Conservation (phyloP, 768 basidiomycete species). For the Termitomyces titanicus region DNA sequence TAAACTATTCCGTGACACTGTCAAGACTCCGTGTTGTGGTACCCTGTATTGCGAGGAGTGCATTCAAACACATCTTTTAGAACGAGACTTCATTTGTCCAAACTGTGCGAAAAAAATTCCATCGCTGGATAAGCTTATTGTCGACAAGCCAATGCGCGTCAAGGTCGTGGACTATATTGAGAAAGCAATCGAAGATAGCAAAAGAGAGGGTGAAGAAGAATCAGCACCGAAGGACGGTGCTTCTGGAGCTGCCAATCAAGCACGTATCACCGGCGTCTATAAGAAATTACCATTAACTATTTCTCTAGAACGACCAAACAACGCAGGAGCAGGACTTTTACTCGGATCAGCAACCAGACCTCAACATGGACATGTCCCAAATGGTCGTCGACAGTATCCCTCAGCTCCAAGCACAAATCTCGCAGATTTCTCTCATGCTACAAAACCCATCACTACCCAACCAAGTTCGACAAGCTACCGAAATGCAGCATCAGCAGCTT, state of each 20-base stretch:
- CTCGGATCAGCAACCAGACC: slow-evolving; percentile 65
- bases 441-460: slow-evolving; percentile 72
- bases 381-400: slow-evolving; percentile 74
- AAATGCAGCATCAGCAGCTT: slow-evolving; percentile 79
- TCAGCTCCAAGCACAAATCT: slow-evolving; percentile 80
- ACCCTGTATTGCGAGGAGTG: slow-evolving; percentile 95
- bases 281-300: background rate
- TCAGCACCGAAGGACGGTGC: slow-evolving; percentile 17
- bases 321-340: slow-evolving; percentile 61
- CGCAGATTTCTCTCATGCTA: slow-evolving; percentile 75
- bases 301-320: slow-evolving; percentile 18
- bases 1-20: slow-evolving; percentile 90
- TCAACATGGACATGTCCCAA: slow-evolving; percentile 64
- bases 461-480: slow-evolving; percentile 73
- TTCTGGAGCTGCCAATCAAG: slow-evolving; percentile 29
- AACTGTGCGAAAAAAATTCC: slow-evolving; percentile 85
- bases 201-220: slow-evolving; percentile 56
- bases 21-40: slow-evolving; percentile 93
- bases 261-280: slow-evolving; percentile 15
- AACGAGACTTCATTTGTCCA: slow-evolving; percentile 93
- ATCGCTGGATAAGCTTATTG: slow-evolving; percentile 80
- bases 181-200: slow-evolving; percentile 73
- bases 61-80: slow-evolving; percentile 89
- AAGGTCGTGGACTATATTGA: slow-evolving; percentile 83
- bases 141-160: slow-evolving; percentile 77